phyloP scores from a whole-genome alignment of 345 rosid species.

The Arabidopsis suecica region DNA sequence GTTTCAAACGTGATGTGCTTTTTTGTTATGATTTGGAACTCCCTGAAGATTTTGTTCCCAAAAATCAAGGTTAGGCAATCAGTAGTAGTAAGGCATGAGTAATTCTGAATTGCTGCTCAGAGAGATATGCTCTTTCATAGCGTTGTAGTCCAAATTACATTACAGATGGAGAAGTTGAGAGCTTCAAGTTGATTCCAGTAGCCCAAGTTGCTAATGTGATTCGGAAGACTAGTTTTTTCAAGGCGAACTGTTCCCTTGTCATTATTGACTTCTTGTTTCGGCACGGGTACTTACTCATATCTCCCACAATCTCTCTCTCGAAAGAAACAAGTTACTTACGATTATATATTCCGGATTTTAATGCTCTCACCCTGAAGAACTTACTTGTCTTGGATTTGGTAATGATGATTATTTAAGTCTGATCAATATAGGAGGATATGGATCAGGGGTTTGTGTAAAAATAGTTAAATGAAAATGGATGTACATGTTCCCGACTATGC shows the following conservation, averaged over 20 bases:
- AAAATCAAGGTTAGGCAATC: constrained; percentile 64
- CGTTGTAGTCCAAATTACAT: constrained; percentile 11
- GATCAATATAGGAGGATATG: not conserved
- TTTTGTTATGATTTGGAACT: constrained; percentile 88
- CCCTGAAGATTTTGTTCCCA: constrained; percentile 66
- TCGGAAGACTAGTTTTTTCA: constrained; percentile 69
- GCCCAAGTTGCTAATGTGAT: constrained; percentile 69
- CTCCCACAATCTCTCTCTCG: not conserved
- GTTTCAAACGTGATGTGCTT: constrained; percentile 83
- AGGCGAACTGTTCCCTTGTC: constrained; percentile 83
- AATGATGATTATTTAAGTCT: constrained; percentile 1
- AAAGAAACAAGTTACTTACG: constrained; percentile 1
- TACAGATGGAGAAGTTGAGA: constrained; percentile 95
- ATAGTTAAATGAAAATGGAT: not conserved
- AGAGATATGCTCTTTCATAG: constrained; percentile 2
- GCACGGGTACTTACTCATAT: constrained; percentile 67
- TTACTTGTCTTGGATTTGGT: constrained; percentile 5
- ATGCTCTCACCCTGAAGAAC: not conserved
- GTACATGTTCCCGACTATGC: not conserved
- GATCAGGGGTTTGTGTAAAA: not conserved
- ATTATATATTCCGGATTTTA: not conserved
- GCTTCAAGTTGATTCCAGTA: constrained; percentile 79
- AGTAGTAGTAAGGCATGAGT: constrained; percentile 3
- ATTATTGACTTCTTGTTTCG: constrained; percentile 87
- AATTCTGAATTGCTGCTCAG: not conserved